Evolutionary conservation across 805 yeast genomes (phyloP), one percentile per base, ranked within the genome.

Genomic region (Candida xiaguanensis): DNA sequence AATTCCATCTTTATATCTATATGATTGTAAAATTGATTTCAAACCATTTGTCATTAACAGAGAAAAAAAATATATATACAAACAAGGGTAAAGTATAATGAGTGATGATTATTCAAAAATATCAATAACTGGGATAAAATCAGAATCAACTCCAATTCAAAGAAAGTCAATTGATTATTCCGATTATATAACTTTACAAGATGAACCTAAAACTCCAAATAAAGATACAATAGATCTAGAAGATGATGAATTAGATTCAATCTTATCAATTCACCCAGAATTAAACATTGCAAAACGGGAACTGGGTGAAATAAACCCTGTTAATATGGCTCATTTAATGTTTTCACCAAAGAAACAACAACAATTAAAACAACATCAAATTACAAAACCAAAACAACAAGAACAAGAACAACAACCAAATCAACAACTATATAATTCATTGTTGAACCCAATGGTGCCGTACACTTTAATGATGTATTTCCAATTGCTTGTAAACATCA

Each of bases 391-490:
- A 22, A 15, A 18, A 14, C 36, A 27, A 14, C 8, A 16, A 28
- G 14, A 23, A 3, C 30, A 8, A 14, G 3, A 11, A 8, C 40
- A 17, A 27, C 41, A 29, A 8, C 14, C 20, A 12, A 6, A 8
- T 16, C 12, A n/a, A 25, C 36, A 8, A 14, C 13, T 9, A 24
- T 14, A 20, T 11, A 23, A 32, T 14, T 5, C 19, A 5, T 8
- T 38, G 14, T 11, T 38, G 9, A 77, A 76, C 42, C 77, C 80
- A 3, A 61, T 61, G 29, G 49, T 69, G 8, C 90, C 90, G 0
- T 74, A 73, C 43, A 69, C 78, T 8, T 51, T 81, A 13, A 76
- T 82, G 17, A 51, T 80, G 22, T 86, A 83, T 50, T 59, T 85
- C 9, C 91, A 84, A 50, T 65, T 86, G 2, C 39, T 74, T 1